Conservation (phyloP, 1,139 yeast genomes). For the Kluyveromyces marxianus region DNA sequence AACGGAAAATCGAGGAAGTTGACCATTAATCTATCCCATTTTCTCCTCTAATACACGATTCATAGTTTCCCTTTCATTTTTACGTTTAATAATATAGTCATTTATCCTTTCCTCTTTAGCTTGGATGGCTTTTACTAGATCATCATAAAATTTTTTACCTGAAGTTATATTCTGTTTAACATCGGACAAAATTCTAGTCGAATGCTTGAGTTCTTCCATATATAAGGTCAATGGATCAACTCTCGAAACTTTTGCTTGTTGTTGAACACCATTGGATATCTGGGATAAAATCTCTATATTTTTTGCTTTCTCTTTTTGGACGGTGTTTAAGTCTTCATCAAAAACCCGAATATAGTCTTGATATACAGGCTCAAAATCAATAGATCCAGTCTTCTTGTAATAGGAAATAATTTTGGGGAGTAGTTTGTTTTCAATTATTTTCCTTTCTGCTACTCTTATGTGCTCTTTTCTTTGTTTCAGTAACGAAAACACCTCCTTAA, state of each 20-base stretch:
- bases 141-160: conserved; percentile 65
- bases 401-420: conserved; percentile 45
- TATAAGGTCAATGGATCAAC: conserved; percentile 17
- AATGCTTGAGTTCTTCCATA: conserved; percentile 22
- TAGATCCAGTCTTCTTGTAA: conserved; percentile 32
- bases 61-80: not conserved
- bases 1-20: conserved; percentile 9
- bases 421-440: conserved; percentile 41
- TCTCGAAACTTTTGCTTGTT: conserved; percentile 9
- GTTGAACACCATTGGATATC: conserved; percentile 25
- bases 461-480: conserved; percentile 30
- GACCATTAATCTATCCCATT: not conserved
- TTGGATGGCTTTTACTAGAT: conserved; percentile 46
- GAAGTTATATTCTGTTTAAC: conserved; percentile 54
- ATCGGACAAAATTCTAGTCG: conserved; percentile 16
- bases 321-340: conserved; percentile 26
- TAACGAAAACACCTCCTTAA: conserved; percentile 20
- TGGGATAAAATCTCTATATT: conserved; percentile 40
- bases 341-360: conserved; percentile 38
- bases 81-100: conserved; percentile 43
- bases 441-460: conserved; percentile 38
- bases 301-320: conserved; percentile 32
- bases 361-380: conserved; percentile 33
- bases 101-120: conserved; percentile 46
- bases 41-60: not conserved